Evolutionary conservation across 257 asterid species (phyloP).

Genomic region (Nemophila menziesii): DNA sequence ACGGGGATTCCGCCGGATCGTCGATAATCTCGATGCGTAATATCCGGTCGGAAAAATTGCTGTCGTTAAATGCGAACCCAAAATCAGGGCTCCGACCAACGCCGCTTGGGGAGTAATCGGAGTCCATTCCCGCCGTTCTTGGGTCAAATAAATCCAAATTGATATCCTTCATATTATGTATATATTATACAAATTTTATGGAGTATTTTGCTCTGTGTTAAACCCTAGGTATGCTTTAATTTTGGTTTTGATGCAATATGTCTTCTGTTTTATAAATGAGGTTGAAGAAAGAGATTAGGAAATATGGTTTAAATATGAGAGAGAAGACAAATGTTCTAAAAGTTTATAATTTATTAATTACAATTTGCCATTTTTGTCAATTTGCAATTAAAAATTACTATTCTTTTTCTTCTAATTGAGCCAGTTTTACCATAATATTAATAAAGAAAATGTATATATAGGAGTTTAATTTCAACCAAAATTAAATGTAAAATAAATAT

Average conservation of each 20-base stretch:
- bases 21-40: constrained; percentile 49
- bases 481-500: too few relatives aligned
- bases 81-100: constrained; percentile 35
- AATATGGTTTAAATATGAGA: neutral
- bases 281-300: neutral
- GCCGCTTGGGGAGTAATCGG: constrained; percentile 28
- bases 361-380: too few relatives aligned
- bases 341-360: too few relatives aligned
- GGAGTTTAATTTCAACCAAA: too few relatives aligned
- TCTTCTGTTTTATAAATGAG: too few relatives aligned
- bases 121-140: constrained; percentile 41
- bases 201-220: neutral
- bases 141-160: constrained; percentile 67
- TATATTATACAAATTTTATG: neutral
- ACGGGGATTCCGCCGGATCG: constrained; percentile 24
- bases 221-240: neutral
- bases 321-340: neutral
- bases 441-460: too few relatives aligned
- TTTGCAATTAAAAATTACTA: too few relatives aligned
- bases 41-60: constrained; percentile 53
- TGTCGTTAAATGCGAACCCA: constrained; percentile 64
- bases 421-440: too few relatives aligned
- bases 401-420: too few relatives aligned
- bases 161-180: constrained; percentile 29
- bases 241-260: neutral